A percentile compares a stretch with the other conserved stretches of the same genome.
These are phyloP conservation scores for Phytophthora podocarpi DNA, from an alignment of 352 stramenopile genomes.

Conservation along the genomic window DNA sequence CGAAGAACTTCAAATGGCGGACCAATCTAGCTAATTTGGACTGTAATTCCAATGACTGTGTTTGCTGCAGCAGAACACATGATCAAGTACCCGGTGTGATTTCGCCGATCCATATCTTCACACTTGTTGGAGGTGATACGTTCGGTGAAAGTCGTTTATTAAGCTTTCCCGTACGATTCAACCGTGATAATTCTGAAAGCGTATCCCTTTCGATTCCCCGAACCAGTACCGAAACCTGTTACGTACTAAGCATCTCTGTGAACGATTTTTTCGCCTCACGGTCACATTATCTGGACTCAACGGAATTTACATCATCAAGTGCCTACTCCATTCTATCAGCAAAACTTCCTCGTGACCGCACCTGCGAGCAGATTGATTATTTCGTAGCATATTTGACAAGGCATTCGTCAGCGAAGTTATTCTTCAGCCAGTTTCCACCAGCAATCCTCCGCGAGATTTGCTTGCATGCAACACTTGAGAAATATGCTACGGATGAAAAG, in stretches of 20 bases:
- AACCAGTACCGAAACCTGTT: conserved; percentile 2
- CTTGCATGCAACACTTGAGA: conserved; percentile 39
- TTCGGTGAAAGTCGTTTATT: conserved; percentile 43
- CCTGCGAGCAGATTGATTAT: conserved; percentile 46
- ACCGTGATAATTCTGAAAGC: conserved; percentile 21
- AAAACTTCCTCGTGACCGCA: conserved; percentile 48
- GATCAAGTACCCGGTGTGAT: not conserved
- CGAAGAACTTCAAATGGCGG: no score
- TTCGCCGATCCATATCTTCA: conserved; percentile 36
- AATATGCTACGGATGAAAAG: conserved; percentile 27
- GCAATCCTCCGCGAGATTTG: conserved; percentile 38
- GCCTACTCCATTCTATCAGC: conserved; percentile 30
- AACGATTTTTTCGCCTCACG: conserved; percentile 33
- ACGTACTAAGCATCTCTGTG: conserved; percentile 32
- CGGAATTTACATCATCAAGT: conserved; percentile 28
- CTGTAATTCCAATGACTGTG: not conserved
- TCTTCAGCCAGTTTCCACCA: conserved; percentile 46
- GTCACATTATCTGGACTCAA: conserved; percentile 30
- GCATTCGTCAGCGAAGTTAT: conserved; percentile 34
- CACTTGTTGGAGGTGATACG: conserved; percentile 36
- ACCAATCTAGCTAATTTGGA: no score
- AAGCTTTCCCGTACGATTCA: not conserved
- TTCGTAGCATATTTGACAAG: conserved; percentile 37
- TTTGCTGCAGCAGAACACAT: not conserved
- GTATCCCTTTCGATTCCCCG: conserved; percentile 41